Base-by-base conservation (phyloP, 805 yeast species). In the Vanderwaltozyma tropicalis region DNA sequence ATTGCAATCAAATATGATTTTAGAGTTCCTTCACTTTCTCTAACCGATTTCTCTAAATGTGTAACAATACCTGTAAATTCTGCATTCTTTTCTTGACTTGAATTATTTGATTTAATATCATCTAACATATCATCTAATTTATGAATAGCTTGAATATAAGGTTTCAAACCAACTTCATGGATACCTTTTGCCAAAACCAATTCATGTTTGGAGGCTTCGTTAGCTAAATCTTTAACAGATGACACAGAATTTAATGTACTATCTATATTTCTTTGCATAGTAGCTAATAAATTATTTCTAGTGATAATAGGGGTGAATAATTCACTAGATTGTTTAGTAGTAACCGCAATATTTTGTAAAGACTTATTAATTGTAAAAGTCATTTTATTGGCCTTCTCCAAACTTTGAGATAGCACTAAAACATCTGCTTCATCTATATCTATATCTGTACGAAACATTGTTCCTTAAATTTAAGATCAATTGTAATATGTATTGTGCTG, bases 371-470 rank as follows among this genome's bases (percentile, higher is more conserved):
- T 77, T 31, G 70, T 60, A 2, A 58, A 52, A 9, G 86, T 72
- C 29, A 85, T 59, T 15, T 65, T 67, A 28, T 72, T 70, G 3
- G 85, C 73, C 38, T 75, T 71, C 34, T 67, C 59, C 25, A 88
- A 66, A 38, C 81, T 78, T 50, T 82, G 92, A 37, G 84, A 81
- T 24, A 87, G 68, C 4, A 87, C 87, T 2, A 85, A 78, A 25
- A 85, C 78, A 48, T 86, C 95, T 2, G 88, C 87, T 54, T 80
- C 89, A 50, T 82, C 88, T 2, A 77, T 64, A 49, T 80, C 88
- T 20, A 76, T 52, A 7, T 41, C 41, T 3, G 39, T 20, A 28
- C 7, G 17, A n/a, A 21, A 17, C 38, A 35, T 35, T n/a, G 10
- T 16, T 12, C 3, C 15, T 11, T n/a, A 10, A 3, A 13, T 21